These are phyloP conservation scores for Ensete glaucum DNA, from an alignment of 176 grass and related monocot species.

Conservation along the genomic window DNA sequence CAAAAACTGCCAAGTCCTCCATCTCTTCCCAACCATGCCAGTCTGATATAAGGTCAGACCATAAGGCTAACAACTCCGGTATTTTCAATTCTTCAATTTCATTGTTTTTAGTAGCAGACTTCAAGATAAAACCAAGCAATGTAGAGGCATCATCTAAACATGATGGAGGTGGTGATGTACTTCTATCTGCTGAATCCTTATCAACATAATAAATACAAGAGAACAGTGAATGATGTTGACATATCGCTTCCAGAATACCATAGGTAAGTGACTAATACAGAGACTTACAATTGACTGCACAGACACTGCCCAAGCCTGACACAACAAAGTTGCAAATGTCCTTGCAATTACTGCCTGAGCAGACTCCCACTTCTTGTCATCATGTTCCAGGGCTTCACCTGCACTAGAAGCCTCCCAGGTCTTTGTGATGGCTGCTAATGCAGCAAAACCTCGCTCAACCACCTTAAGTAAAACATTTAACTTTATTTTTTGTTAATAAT, in stretches of 20 bases:
- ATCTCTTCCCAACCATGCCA: conserved; percentile 85
- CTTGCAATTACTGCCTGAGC: conserved; percentile 47
- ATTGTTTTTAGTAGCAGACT: conserved; percentile 38
- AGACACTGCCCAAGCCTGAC: conserved; percentile 56
- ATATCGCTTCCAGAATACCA: not conserved
- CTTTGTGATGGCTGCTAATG: conserved; percentile 56
- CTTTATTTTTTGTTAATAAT: not conserved
- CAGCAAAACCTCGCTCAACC: conserved; percentile 60
- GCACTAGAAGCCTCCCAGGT: conserved; percentile 63
- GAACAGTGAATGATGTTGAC: conserved; percentile 13
- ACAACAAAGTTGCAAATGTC: conserved; percentile 58
- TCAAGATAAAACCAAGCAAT: conserved; percentile 62
- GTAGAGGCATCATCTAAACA: conserved; percentile 70
- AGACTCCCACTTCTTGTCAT: conserved; percentile 41
- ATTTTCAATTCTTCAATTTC: conserved; percentile 52
- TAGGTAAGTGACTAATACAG: not conserved
- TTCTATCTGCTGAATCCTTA: conserved; percentile 8
- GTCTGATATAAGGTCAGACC: conserved; percentile 48
- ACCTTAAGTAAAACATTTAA: conserved; percentile 31
- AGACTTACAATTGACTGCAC: conserved; percentile 34
- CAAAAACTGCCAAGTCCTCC: conserved; percentile 74
- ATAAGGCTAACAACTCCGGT: conserved; percentile 54
- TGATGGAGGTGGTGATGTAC: conserved; percentile 42
- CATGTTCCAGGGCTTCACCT: conserved; percentile 44
- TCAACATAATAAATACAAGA: conserved; percentile 6